Conservation (phyloP, 1,284 basidiomycete genomes). For the Fomes fomentarius region DNA sequence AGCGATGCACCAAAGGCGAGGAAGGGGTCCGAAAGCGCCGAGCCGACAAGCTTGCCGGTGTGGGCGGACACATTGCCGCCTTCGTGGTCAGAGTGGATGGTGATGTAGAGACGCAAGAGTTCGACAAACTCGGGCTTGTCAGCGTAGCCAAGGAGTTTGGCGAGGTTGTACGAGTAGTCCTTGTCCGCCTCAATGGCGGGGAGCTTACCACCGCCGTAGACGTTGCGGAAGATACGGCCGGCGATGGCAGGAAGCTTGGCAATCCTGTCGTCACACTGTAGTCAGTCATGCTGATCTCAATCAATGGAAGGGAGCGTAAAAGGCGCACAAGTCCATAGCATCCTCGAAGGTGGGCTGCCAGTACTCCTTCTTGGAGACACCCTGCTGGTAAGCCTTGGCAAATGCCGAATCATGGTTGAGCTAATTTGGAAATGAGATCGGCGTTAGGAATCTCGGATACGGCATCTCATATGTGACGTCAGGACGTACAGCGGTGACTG, state of each 20-base stretch:
- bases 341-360: slow-evolving; percentile 97
- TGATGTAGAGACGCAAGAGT: slow-evolving; percentile 95
- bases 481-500: slow-evolving; percentile 85
- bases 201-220: slow-evolving; percentile 89
- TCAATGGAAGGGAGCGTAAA: neutral
- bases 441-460: slow-evolving; percentile 11
- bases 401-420: slow-evolving; percentile 98
- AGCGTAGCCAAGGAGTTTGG: slow-evolving; percentile 91
- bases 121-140: slow-evolving; percentile 91
- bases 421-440: slow-evolving; percentile 39
- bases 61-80: slow-evolving; percentile 99
- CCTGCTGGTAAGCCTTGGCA: slow-evolving; percentile 92
- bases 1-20: slow-evolving; percentile 92
- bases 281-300: neutral
- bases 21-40: slow-evolving; percentile 98
- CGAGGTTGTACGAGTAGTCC: slow-evolving; percentile 95
- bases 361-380: slow-evolving; percentile 96
- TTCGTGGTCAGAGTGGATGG: slow-evolving; percentile 98
- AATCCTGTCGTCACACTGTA: slow-evolving; percentile 54
- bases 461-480: slow-evolving; percentile 10
- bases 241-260: slow-evolving; percentile 98
- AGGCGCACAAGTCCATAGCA: slow-evolving; percentile 87
- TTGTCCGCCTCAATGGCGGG: slow-evolving; percentile 86
- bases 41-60: slow-evolving; percentile 95
- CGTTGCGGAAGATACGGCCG: slow-evolving; percentile 95